Evolutionary conservation across 352 stramenopile species (phyloP).

Genomic region (Aphanomyces invadans): DNA sequence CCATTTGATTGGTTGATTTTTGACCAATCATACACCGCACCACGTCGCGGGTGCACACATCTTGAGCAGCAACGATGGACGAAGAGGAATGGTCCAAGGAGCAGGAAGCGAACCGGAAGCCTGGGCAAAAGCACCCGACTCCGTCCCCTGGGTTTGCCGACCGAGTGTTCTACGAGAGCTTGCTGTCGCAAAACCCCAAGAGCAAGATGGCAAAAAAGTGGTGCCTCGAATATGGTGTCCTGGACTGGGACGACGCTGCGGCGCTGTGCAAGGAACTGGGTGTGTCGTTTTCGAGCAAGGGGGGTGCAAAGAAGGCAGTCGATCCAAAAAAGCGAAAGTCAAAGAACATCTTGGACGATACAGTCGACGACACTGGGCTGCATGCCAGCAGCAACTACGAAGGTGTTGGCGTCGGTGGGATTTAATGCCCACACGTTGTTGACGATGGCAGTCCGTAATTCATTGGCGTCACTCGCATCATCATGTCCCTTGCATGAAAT

Average conservation of each 20-base stretch:
- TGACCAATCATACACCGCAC: not conserved
- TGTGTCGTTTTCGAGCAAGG: constrained; percentile 32
- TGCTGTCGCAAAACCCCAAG: constrained; percentile 74
- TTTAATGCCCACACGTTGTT: constrained; percentile 31
- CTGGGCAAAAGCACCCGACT: constrained; percentile 81
- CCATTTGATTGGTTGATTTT: too few relatives aligned
- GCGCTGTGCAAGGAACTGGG: constrained; percentile 68
- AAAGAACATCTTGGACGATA: constrained; percentile 34
- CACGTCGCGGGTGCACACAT: not conserved
- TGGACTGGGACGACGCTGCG: constrained; percentile 79
- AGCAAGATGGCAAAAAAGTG: constrained; percentile 86
- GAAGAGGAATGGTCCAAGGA: constrained; percentile 86
- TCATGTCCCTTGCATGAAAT: not conserved
- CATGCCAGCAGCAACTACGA: constrained; percentile 38
- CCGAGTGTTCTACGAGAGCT: constrained; percentile 86
- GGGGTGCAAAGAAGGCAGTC: constrained; percentile 43
- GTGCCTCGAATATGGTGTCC: constrained; percentile 85
- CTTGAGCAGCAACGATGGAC: constrained; percentile 12
- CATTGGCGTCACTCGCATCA: not conserved
- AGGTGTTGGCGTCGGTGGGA: constrained; percentile 50
- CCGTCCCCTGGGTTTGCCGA: constrained; percentile 81
- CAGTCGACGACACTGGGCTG: constrained; percentile 53
- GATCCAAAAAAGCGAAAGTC: constrained; percentile 36
- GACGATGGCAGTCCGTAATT: not conserved
- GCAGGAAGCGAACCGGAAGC: constrained; percentile 83